A percentile compares a stretch with the other conserved stretches of the same genome.
phyloP scores from a whole-genome alignment of 148 eudicot species.

The Dysphania ambrosioides region DNA sequence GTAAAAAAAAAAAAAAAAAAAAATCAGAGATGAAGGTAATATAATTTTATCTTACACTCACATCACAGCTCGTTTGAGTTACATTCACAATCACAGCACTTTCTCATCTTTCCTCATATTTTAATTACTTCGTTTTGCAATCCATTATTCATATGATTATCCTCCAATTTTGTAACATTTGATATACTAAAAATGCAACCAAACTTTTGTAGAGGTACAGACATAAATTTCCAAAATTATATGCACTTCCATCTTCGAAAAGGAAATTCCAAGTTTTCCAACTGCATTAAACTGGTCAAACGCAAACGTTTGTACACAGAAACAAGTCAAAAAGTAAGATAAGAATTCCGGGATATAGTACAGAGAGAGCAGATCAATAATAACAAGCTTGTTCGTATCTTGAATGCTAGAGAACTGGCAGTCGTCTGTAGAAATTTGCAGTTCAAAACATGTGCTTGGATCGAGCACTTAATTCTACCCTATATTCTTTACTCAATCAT shows the following conservation, averaged over 20 bases:
- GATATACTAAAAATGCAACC: neutral
- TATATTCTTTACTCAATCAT: slow-evolving; percentile 14
- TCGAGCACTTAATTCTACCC: neutral
- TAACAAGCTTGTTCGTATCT: neutral
- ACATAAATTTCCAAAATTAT: neutral
- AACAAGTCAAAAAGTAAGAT: slow-evolving; percentile 18
- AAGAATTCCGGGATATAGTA: neutral
- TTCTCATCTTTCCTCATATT: too few relatives aligned
- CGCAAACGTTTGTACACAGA: neutral
- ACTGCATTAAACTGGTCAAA: neutral
- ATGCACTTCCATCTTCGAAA: neutral
- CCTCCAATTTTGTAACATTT: neutral
- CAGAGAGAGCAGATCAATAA: neutral
- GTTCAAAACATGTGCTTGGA: slow-evolving; percentile 17
- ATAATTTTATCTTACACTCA: too few relatives aligned
- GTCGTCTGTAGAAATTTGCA: neutral
- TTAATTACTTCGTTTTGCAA: too few relatives aligned
- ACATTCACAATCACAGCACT: too few relatives aligned
- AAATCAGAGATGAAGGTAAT: too few relatives aligned
- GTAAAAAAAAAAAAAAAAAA: too few relatives aligned
- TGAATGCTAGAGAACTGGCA: neutral
- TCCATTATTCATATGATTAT: neutral
- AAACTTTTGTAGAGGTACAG: neutral
- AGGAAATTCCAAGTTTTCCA: neutral
- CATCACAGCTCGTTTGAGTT: too few relatives aligned